phyloP scores from a whole-genome alignment of 1,284 basidiomycete genomes.

The Ganoderma multipileum region DNA sequence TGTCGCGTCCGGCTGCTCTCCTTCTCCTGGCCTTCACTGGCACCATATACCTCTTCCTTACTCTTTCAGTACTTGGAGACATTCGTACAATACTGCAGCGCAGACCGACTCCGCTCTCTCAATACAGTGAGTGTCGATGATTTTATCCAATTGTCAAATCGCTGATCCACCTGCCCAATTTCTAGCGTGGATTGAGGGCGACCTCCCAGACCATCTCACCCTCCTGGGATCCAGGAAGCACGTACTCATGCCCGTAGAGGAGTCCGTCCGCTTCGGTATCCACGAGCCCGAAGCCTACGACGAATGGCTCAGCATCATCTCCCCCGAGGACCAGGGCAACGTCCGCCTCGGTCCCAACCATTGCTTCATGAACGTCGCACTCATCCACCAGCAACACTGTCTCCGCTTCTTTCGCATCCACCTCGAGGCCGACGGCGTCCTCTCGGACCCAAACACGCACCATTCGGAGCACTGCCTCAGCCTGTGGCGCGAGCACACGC shows the following conservation, averaged over 20 bases:
- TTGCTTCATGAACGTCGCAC: slow-evolving; percentile 40
- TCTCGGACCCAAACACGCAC: slow-evolving; percentile 2
- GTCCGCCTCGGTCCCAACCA: not conserved
- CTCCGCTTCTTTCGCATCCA: slow-evolving; percentile 37
- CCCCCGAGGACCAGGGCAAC: not conserved
- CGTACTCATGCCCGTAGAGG: slow-evolving; percentile 24
- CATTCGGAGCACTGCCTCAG: slow-evolving; percentile 32
- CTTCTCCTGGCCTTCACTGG: not conserved
- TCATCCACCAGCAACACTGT: slow-evolving; percentile 50
- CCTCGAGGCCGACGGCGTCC: slow-evolving; percentile 7
- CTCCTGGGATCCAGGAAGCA: slow-evolving; percentile 9
- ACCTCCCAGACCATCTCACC: slow-evolving; percentile 19
- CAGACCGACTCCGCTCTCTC: not conserved
- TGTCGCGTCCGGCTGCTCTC: not conserved
- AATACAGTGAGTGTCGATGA: not conserved
- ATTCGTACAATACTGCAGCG: not conserved
- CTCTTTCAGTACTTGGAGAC: not conserved
- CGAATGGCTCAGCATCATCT: slow-evolving; percentile 34
- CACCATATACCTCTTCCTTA: not conserved
- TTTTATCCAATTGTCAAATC: not conserved
- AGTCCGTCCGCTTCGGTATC: slow-evolving; percentile 34
- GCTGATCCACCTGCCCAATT: not conserved
- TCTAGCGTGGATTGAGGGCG: slow-evolving; percentile 23
- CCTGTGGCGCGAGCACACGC: slow-evolving; percentile 40
- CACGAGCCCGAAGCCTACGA: slow-evolving; percentile 31